Base-by-base conservation (phyloP, 75 land plant species). In the Chamaecyparis obtusa region DNA sequence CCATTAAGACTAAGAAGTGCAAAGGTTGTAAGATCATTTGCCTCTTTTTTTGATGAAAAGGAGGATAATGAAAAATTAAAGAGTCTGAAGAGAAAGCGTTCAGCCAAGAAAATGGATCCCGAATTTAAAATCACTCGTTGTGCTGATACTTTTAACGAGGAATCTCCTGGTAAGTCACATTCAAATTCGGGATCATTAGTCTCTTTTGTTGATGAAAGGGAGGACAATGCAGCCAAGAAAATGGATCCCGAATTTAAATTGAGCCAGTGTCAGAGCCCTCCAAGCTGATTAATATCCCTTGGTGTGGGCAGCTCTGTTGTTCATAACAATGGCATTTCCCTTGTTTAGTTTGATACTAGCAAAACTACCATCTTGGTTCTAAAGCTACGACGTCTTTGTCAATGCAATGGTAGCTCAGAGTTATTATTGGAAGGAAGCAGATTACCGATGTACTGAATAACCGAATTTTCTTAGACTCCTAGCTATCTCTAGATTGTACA, bases 31-130 rank as follows among this genome's bases (percentile, higher is more conserved):
- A 88, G 60, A 44, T 88, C 86, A 30, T 87, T 94, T 39, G 48
- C 93, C 21, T 90, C 91, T 3, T 82, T 94, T 84, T 84, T 92
- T 37, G 95, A 95, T 84, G 91, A 92, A 85, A 94, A 87, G 76
- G 75, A 88, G 86, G 91, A 85, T 15, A 57, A 54, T 83, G 16
- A 83, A 83, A 83, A 6, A 48, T 54, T 11, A 35, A 33, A 35
- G 21, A 84, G 64, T 36, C 85, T 84, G 27, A 84, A 84, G 85
- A 84, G 85, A 33, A 84, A 54, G 60, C 56, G 60, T 54, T 3
- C 60, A 49, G 64, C 35, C 51, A 84, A 35, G 60, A 33, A 55
- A 35, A 35, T 8, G 56, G 14, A 84, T 84, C 1, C 32, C n/a
- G 36, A 49, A 56, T 13, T 1, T 8, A 48, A 79, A 24, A n/a